Percentiles rank a stretch among this genome's conserved stretches.
phyloP scores from a whole-genome alignment of 257 asterid species.

The Solanum bukasovii region DNA sequence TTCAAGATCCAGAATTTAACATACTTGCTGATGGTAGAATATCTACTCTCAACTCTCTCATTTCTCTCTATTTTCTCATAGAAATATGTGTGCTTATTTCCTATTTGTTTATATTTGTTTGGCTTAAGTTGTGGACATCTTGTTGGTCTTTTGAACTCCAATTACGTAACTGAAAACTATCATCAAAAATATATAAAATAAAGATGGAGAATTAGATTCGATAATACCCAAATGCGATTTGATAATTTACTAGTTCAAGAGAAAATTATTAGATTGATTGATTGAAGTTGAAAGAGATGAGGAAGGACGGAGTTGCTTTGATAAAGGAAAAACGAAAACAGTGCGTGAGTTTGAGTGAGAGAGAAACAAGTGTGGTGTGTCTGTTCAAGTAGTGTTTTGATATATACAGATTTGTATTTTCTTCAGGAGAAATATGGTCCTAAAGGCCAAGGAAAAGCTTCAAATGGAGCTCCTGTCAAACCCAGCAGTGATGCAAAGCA shows the following conservation, averaged over 20 bases:
- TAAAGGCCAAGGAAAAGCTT: conserved; percentile 60
- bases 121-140: not conserved
- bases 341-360: not conserved
- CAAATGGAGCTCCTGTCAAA: conserved; percentile 41
- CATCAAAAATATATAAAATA: not conserved
- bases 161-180: not conserved
- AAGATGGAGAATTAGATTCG: not conserved
- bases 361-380: not conserved
- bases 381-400: not conserved
- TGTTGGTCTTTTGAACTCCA: not conserved
- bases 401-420: not conserved
- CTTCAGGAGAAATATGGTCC: conserved; percentile 96
- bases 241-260: not conserved
- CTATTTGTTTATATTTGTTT: not conserved
- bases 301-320: not conserved
- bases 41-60: not conserved
- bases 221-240: not conserved
- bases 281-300: not conserved
- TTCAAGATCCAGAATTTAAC: not conserved
- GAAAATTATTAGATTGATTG: not conserved
- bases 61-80: not conserved
- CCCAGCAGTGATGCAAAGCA: conserved; percentile 42
- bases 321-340: not conserved
- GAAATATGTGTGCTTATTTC: not conserved
- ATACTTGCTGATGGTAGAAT: not conserved